A percentile compares a stretch with the other conserved stretches of the same genome.
Conservation (phyloP, 169 alveolate genomes). For the Plasmodium sp. region DNA sequence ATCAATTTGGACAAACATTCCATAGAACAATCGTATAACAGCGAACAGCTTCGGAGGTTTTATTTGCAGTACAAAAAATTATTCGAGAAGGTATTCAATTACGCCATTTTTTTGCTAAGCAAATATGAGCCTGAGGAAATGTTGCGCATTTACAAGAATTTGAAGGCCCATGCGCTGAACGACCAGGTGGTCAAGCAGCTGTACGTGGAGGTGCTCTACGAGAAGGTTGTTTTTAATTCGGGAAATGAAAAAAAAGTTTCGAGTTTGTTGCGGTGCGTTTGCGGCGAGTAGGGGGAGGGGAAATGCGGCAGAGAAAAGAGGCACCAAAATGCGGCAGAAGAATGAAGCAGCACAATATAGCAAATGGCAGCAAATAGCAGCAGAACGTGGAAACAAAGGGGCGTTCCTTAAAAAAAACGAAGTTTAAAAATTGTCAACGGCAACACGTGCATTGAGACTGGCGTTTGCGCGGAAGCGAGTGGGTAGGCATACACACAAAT, state of each 20-base stretch:
- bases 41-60: constrained; percentile 31
- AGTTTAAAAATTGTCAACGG: not conserved
- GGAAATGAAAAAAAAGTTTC: constrained; percentile 12
- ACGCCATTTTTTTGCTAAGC: constrained; percentile 36
- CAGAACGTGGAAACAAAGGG: not conserved
- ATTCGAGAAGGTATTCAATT: constrained; percentile 44
- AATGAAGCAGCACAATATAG: not conserved
- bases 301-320: not conserved
- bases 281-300: not conserved
- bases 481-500: not conserved
- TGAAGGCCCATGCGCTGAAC: constrained; percentile 15
- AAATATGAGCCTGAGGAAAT: constrained; percentile 43
- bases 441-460: not conserved
- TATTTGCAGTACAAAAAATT: constrained; percentile 31
- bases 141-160: constrained; percentile 29
- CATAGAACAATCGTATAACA: constrained; percentile 11
- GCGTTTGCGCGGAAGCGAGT: not conserved
- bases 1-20: constrained; percentile 28
- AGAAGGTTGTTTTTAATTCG: constrained; percentile 49
- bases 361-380: not conserved
- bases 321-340: not conserved
- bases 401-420: not conserved
- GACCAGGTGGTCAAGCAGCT: constrained; percentile 29
- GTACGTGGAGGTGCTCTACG: constrained; percentile 39
- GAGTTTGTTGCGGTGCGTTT: constrained; percentile 3